phyloP scores from a whole-genome alignment of 2,329 filamentous ascomycete species.

The Fusarium mexicanum region DNA sequence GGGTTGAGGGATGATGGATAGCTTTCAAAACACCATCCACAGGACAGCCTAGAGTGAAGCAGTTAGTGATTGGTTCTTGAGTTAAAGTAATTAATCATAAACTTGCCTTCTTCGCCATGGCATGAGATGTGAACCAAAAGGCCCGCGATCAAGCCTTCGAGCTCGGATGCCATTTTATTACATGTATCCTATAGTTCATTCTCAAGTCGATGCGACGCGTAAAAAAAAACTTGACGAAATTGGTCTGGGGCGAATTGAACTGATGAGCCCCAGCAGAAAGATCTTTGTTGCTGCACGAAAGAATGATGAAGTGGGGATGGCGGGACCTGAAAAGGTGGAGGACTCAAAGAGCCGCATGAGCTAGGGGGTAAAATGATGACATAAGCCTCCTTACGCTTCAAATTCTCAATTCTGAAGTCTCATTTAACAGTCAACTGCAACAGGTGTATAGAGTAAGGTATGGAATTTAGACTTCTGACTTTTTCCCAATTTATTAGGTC shows the following conservation, averaged over 20 bases:
- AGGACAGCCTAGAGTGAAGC: constrained; percentile 43
- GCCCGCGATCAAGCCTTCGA: constrained; percentile 51
- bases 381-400: constrained; percentile 19
- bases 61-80: constrained; percentile 14
- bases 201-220: constrained; percentile 27
- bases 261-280: constrained; percentile 32
- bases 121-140: constrained; percentile 51
- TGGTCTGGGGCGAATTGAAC: constrained; percentile 44
- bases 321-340: constrained; percentile 22
- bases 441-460: not conserved
- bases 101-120: constrained; percentile 51
- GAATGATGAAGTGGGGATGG: constrained; percentile 36
- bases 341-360: not conserved
- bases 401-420: not conserved
- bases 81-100: not conserved
- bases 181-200: constrained; percentile 40
- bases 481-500: not conserved
- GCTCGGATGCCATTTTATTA: constrained; percentile 50
- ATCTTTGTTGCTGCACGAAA: constrained; percentile 34
- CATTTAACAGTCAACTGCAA: not conserved
- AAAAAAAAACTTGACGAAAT: constrained; percentile 33
- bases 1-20: constrained; percentile 42
- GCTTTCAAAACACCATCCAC: constrained; percentile 47
- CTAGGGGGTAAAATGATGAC: constrained; percentile 21
- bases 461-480: not conserved